A percentile compares a stretch with the other conserved stretches of the same genome.
Conservation (phyloP, 2,329 filamentous ascomycete genomes). For the Fusarium pilosicola region DNA sequence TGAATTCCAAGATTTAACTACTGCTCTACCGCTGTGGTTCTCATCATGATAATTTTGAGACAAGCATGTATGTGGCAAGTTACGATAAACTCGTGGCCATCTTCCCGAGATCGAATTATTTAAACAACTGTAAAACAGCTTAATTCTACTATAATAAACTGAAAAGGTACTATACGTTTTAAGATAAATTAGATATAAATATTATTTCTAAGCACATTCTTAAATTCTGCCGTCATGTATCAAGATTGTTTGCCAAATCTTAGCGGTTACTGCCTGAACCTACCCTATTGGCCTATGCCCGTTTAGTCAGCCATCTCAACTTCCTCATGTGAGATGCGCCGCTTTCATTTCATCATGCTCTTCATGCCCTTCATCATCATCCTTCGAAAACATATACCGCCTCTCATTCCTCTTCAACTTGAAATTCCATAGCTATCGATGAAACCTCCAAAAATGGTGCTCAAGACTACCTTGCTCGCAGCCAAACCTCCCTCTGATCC, state of each 20-base stretch:
- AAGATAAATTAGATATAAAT: neutral
- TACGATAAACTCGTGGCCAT: neutral
- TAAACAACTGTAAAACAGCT: too few species aligned
- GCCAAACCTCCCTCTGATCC: neutral
- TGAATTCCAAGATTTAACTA: too few species aligned
- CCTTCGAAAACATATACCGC: accelerated
- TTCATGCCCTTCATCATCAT: neutral
- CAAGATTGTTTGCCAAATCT: neutral
- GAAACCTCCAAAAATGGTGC: neutral
- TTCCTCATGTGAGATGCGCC: neutral
- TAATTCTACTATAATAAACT: too few species aligned
- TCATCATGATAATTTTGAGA: neutral
- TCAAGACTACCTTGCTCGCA: neutral
- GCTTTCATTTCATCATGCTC: neutral
- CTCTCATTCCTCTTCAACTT: accelerated
- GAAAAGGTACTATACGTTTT: too few species aligned
- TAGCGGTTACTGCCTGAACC: neutral
- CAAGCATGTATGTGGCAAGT: neutral
- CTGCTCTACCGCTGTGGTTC: neutral
- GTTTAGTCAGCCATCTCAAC: neutral
- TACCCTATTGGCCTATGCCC: neutral
- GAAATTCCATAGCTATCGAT: too few species aligned
- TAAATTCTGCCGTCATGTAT: too few species aligned
- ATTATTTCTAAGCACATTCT: neutral
- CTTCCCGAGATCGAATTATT: neutral